Percentiles rank a stretch among this genome's conserved stretches.
Conservation (phyloP, 1,139 yeast species). For the Debaryomyces sp. region DNA sequence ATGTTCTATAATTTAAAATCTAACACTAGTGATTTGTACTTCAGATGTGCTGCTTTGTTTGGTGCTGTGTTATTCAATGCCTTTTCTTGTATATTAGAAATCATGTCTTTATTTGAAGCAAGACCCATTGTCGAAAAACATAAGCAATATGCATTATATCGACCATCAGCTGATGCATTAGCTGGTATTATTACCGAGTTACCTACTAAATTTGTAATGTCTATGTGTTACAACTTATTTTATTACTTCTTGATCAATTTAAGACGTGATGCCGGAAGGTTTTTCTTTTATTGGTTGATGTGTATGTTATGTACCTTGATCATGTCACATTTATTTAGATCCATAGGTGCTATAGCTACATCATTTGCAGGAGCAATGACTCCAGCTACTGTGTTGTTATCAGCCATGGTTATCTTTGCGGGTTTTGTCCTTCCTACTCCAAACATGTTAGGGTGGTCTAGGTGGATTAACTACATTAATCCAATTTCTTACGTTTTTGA, state of each 20-base stretch:
- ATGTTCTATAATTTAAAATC: slow-evolving; percentile 73
- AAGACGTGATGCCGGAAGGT: slow-evolving; percentile 65
- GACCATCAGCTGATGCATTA: slow-evolving; percentile 76
- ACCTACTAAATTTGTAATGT: slow-evolving; percentile 60
- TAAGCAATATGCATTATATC: slow-evolving; percentile 71
- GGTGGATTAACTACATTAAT: slow-evolving; percentile 76
- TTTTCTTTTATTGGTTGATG: slow-evolving; percentile 66
- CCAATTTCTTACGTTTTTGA: slow-evolving; percentile 75
- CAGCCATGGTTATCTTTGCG: slow-evolving; percentile 68
- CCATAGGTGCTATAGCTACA: slow-evolving; percentile 65
- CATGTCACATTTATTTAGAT: slow-evolving; percentile 74
- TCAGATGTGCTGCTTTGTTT: slow-evolving; percentile 74
- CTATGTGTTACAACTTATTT: slow-evolving; percentile 60
- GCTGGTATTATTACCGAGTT: slow-evolving; percentile 70
- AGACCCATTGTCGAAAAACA: slow-evolving; percentile 81
- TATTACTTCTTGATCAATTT: slow-evolving; percentile 70
- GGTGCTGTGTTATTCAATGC: slow-evolving; percentile 68
- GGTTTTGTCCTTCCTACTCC: slow-evolving; percentile 75
- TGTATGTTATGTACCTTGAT: slow-evolving; percentile 57
- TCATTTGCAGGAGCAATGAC: slow-evolving; percentile 73
- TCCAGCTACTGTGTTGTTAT: slow-evolving; percentile 65
- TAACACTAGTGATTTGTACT: too few relatives aligned
- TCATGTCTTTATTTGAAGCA: slow-evolving; percentile 53
- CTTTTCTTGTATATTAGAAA: slow-evolving; percentile 71
- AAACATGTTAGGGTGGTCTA: slow-evolving; percentile 74